Percentiles rank a stretch among this genome's conserved stretches.
phyloP scores from a whole-genome alignment of 495 filamentous ascomycete genomes.

The Geopyxis carbonaria region DNA sequence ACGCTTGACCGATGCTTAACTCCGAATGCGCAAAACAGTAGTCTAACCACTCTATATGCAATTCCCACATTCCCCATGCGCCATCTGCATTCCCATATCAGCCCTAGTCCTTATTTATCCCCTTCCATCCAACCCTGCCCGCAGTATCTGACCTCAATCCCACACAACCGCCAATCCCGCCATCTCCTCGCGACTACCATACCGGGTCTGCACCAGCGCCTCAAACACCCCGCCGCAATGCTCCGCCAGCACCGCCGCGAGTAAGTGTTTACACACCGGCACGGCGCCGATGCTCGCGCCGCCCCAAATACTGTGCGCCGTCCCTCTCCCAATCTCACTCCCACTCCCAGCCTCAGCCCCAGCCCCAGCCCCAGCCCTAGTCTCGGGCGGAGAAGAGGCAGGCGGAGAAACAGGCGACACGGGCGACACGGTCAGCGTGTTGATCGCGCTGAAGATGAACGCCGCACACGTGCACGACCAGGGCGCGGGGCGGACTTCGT shows the following conservation, averaged over 20 bases:
- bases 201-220: slow-evolving; percentile 34
- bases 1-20: too few relatives aligned
- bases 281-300: slow-evolving; percentile 25
- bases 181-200: slow-evolving; percentile 49
- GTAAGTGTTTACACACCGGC: slow-evolving; percentile 74
- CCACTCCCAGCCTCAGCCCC: too few relatives aligned
- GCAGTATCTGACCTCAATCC: too few relatives aligned
- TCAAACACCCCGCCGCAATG: slow-evolving; percentile 42
- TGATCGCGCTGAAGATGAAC: slow-evolving; percentile 65
- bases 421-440: too few relatives aligned
- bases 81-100: too few relatives aligned
- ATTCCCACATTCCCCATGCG: too few relatives aligned
- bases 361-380: neutral
- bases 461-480: slow-evolving; percentile 85
- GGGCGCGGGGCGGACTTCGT: slow-evolving; percentile 53
- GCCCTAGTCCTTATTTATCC: too few relatives aligned
- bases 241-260: slow-evolving; percentile 68
- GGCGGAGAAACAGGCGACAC: neutral
- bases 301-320: slow-evolving; percentile 14
- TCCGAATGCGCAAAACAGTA: too few relatives aligned
- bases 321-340: neutral
- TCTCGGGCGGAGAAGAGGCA: neutral
- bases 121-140: too few relatives aligned
- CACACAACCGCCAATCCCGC: slow-evolving; percentile 45
- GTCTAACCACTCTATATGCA: too few relatives aligned